These are phyloP conservation scores for Ophiobolus disseminans DNA, from an alignment of 2,329 filamentous ascomycete genomes.

Conservation along the genomic window DNA sequence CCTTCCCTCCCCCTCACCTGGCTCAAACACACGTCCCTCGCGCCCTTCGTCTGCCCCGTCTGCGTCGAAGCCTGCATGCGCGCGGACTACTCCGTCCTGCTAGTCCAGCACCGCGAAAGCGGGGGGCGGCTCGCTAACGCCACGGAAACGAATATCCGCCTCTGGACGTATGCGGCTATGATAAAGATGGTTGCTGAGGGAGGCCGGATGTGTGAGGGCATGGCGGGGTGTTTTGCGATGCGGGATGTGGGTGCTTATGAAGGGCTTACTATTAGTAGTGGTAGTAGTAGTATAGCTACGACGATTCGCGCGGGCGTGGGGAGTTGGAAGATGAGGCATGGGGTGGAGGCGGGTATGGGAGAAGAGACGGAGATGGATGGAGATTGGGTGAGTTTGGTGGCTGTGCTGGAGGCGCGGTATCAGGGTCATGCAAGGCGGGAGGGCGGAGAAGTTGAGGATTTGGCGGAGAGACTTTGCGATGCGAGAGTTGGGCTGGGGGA, in stretches of 20 bases:
- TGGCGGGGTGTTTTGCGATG: neutral
- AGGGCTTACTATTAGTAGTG: neutral
- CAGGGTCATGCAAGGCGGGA: neutral
- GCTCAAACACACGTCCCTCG: neutral
- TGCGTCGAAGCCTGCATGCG: neutral
- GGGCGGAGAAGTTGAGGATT: neutral
- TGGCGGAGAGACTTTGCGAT: neutral
- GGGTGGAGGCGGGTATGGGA: neutral
- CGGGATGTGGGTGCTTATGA: neutral
- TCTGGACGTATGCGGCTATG: slow-evolving; percentile 1
- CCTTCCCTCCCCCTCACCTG: neutral
- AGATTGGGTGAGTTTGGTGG: neutral
- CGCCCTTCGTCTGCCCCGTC: neutral
- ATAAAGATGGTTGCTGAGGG: neutral
- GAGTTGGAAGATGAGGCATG: neutral
- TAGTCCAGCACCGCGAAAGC: neutral
- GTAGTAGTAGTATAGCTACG: too few species aligned
- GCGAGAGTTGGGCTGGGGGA: neutral
- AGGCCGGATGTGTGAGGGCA: neutral
- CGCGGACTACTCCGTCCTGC: neutral
- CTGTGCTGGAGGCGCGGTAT: neutral
- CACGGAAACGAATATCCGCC: neutral
- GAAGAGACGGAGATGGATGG: neutral
- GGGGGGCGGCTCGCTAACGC: neutral
- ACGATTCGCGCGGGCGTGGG: neutral